Conservation (phyloP, 2,329 filamentous ascomycete species). For the Myrmaecium sp. region DNA sequence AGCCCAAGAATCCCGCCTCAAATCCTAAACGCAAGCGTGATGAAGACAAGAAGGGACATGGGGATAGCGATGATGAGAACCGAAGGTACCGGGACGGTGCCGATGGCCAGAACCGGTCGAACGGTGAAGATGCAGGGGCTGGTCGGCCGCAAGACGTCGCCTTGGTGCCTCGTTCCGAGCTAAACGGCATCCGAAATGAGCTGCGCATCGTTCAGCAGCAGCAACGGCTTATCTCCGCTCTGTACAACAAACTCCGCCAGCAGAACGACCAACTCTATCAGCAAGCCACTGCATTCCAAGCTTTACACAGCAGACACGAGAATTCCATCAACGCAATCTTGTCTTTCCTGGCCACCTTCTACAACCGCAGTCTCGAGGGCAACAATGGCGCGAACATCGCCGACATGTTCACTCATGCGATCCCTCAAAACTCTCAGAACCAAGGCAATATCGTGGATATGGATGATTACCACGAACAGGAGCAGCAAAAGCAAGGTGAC, state of each 20-base stretch:
- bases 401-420: slow-evolving; percentile 65
- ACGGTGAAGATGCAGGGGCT: slow-evolving; percentile 23
- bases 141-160: slow-evolving; percentile 27
- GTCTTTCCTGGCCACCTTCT: slow-evolving; percentile 91
- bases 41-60: slow-evolving; percentile 46
- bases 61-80: slow-evolving; percentile 52
- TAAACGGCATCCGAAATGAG: slow-evolving; percentile 62
- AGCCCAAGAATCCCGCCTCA: slow-evolving; percentile 57
- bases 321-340: slow-evolving; percentile 98
- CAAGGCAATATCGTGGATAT: slow-evolving; percentile 47
- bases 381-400: slow-evolving; percentile 61
- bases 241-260: slow-evolving; percentile 62
- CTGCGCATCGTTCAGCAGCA: slow-evolving; percentile 69
- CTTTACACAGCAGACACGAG: slow-evolving; percentile 87
- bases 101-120: slow-evolving; percentile 13
- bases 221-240: slow-evolving; percentile 68
- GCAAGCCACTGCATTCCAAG: slow-evolving; percentile 78
- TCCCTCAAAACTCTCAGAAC: slow-evolving; percentile 39
- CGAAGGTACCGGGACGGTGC: slow-evolving; percentile 17
- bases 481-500: slow-evolving; percentile 13
- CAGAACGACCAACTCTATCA: slow-evolving; percentile 81
- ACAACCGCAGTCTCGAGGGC: slow-evolving; percentile 81
- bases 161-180: slow-evolving; percentile 50
- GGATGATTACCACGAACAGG: slow-evolving; percentile 32
- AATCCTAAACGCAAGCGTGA: slow-evolving; percentile 31